A percentile compares a stretch with the other conserved stretches of the same genome.
Evolutionary conservation across 2,329 filamentous ascomycete species (phyloP).

Genomic region (Sarocladium oryzae): DNA sequence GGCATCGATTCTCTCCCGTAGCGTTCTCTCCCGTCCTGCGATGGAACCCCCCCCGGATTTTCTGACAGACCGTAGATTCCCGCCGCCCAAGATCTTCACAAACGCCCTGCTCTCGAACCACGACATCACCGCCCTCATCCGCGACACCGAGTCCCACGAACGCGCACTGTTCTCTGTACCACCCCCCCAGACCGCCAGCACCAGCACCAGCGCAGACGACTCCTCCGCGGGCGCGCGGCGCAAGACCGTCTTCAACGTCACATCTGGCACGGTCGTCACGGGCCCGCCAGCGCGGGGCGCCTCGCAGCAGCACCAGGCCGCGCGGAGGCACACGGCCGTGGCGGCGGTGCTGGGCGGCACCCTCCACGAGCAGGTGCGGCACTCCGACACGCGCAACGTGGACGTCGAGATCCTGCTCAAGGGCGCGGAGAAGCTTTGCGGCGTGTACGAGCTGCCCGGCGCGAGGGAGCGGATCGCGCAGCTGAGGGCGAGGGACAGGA

Average conservation of each 20-base stretch:
- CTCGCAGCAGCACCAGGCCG: constrained; percentile 19
- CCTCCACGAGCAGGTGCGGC: constrained; percentile 71
- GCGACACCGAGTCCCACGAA: constrained; percentile 92
- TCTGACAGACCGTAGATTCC: no score
- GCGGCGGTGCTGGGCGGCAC: constrained; percentile 83
- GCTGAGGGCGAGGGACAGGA: constrained; percentile 63
- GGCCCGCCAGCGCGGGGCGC: constrained; percentile 34
- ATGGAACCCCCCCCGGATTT: no score
- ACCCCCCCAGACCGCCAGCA: constrained; percentile 54
- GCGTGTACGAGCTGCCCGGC: constrained; percentile 78
- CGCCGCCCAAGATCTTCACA: constrained; percentile 87
- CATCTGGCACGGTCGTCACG: constrained; percentile 55
- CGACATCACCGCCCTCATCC: constrained; percentile 91
- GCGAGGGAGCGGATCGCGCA: constrained; percentile 68
- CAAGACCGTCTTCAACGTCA: constrained; percentile 61
- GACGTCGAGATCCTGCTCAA: constrained; percentile 80
- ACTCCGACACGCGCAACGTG: constrained; percentile 52
- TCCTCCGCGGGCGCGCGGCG: constrained; percentile 33
- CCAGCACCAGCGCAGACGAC: constrained; percentile 26
- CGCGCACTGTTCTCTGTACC: constrained; percentile 91
- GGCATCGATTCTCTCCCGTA: constrained; percentile 71
- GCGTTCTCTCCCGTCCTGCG: no score
- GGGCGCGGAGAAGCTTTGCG: constrained; percentile 84
- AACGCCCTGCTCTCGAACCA: constrained; percentile 82
- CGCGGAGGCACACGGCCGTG: constrained; percentile 72